These are phyloP conservation scores for Pulveroboletus sp. DNA, from an alignment of 768 basidiomycete genomes.

Conservation along the genomic window DNA sequence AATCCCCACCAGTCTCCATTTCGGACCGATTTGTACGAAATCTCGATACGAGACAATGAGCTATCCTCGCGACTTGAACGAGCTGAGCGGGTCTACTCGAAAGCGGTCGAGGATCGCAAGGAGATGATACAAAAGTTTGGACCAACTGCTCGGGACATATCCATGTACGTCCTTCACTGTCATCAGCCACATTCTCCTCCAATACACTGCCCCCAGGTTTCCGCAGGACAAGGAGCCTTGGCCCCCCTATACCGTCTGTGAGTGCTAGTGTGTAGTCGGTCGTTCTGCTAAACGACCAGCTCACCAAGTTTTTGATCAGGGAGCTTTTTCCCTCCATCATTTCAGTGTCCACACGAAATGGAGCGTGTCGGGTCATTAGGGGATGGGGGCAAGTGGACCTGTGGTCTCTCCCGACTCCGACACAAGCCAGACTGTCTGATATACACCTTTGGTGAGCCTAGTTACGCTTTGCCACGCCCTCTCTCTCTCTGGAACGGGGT, in stretches of 20 bases:
- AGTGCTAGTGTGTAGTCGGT: conserved; percentile 17
- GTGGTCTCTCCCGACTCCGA: conserved; percentile 52
- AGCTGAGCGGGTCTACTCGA: conserved; percentile 44
- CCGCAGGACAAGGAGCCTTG: conserved; percentile 48
- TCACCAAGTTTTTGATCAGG: conserved; percentile 22
- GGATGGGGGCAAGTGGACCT: conserved; percentile 70
- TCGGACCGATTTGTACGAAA: conserved; percentile 19
- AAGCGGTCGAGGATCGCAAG: conserved; percentile 37
- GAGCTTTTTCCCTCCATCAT: conserved; percentile 45
- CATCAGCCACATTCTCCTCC: conserved; percentile 2
- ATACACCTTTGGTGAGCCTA: conserved; percentile 52
- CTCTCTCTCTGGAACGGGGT: neutral
- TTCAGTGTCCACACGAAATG: conserved; percentile 40
- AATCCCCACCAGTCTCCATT: conserved; percentile 31
- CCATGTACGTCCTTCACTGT: conserved; percentile 26
- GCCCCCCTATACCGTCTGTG: conserved; percentile 57
- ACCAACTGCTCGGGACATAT: conserved; percentile 43
- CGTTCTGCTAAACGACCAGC: neutral
- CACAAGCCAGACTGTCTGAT: conserved; percentile 54
- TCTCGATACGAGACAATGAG: conserved; percentile 28
- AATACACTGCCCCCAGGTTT: conserved; percentile 35
- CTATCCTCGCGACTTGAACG: conserved; percentile 39
- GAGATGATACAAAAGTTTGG: conserved; percentile 53
- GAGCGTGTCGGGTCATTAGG: conserved; percentile 48
- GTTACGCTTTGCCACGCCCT: neutral